Evolutionary conservation across 2,329 filamentous ascomycete species (phyloP).

Genomic region (Diaporthe ampelina): DNA sequence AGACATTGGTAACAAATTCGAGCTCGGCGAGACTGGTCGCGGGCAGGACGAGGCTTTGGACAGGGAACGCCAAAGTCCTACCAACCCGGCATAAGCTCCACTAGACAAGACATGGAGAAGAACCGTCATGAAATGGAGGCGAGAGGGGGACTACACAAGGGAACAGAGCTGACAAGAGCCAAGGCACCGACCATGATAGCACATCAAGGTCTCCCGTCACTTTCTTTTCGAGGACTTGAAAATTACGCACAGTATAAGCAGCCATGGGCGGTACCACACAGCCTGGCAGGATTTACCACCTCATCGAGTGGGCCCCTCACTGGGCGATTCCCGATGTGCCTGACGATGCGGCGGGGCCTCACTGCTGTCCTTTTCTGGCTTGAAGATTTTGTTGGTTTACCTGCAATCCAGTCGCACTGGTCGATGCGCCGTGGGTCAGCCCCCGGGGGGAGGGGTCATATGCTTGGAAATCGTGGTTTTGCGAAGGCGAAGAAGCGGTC

Average conservation of each 20-base stretch:
- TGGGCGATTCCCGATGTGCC: not conserved
- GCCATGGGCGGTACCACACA: not conserved
- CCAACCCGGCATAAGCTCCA: no score
- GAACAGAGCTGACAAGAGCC: not conserved
- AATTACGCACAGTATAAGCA: not conserved
- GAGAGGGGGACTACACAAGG: not conserved
- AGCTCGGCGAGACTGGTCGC: not conserved
- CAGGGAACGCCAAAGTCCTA: not conserved
- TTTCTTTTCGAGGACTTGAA: not conserved
- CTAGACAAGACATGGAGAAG: not conserved
- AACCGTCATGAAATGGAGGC: no score
- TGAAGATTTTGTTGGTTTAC: no score
- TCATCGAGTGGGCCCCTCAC: not conserved
- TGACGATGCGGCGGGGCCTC: not conserved
- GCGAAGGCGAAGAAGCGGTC: no score
- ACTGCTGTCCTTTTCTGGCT: not conserved
- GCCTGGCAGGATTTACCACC: not conserved
- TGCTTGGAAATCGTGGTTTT: no score
- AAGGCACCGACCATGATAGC: not conserved
- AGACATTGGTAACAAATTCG: not conserved
- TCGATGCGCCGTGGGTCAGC: no score
- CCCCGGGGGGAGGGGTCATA: no score
- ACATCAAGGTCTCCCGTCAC: not conserved
- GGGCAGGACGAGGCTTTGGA: not conserved
- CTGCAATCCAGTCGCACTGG: no score